Evolutionary conservation across 2,329 filamentous ascomycete genomes (phyloP).

Genomic region (Pleurostoma richardsiae): DNA sequence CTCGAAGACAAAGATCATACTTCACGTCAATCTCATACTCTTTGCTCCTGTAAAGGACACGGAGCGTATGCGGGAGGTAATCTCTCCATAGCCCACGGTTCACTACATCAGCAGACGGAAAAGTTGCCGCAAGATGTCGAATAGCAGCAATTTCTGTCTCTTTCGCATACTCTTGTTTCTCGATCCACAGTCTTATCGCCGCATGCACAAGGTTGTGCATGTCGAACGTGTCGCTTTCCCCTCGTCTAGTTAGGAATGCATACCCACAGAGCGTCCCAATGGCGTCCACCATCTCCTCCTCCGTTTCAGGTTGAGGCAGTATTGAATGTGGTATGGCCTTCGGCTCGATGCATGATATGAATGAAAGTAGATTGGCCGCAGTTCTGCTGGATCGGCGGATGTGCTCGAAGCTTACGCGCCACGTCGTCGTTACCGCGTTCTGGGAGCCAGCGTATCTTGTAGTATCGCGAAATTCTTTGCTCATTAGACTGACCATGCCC

Average conservation of each 20-base stretch:
- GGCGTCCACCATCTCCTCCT: constrained; percentile 14
- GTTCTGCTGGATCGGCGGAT: constrained; percentile 18
- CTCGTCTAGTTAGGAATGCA: constrained; percentile 20
- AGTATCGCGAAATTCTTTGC: constrained; percentile 25
- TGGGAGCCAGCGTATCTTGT: constrained; percentile 21
- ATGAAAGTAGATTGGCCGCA: constrained; percentile 29
- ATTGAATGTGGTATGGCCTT: constrained; percentile 30
- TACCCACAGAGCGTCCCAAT: constrained; percentile 26
- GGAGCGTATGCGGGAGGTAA: constrained; percentile 20
- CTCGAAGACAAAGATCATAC: constrained; percentile 10
- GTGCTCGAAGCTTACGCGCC: constrained; percentile 33
- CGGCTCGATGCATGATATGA: constrained; percentile 32
- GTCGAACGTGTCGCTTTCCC: constrained; percentile 19
- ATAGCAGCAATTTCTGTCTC: constrained; percentile 5
- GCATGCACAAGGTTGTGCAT: constrained; percentile 31
- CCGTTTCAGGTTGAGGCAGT: constrained; percentile 11
- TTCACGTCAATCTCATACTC: constrained; percentile 9
- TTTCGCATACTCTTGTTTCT: constrained; percentile 5
- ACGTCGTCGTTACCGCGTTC: constrained; percentile 30
- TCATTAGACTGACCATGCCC: constrained; percentile 23
- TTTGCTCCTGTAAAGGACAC: constrained; percentile 12
- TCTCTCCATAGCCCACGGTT: constrained; percentile 14
- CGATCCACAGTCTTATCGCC: constrained; percentile 21
- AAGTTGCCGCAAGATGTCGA: constrained; percentile 7
- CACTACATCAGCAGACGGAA: constrained; percentile 3